These are phyloP conservation scores for Gracilaria domingensis DNA, from an alignment of 23 red algal genomes.

Conservation along the genomic window DNA sequence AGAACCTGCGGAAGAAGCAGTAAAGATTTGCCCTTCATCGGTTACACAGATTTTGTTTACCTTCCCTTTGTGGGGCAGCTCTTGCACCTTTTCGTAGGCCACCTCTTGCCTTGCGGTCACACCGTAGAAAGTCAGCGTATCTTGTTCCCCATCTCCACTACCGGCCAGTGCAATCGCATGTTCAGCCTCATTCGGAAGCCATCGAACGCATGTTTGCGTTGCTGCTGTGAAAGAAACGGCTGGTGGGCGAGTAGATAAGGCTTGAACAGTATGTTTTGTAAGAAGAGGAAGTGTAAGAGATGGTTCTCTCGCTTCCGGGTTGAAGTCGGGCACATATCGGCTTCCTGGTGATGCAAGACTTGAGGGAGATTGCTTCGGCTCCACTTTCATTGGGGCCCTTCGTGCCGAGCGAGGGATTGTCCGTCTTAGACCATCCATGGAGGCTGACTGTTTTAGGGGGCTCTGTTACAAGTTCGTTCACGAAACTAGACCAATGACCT, in stretches of 20 bases:
- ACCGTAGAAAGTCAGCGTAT: conserved; percentile 40
- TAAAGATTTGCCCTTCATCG: conserved; percentile 41
- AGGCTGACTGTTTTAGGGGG: not conserved
- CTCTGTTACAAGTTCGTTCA: not conserved
- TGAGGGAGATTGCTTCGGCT: not conserved
- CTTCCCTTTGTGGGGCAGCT: conserved; percentile 50
- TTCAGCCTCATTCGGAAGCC: conserved; percentile 26
- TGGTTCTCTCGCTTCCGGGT: conserved; percentile 4
- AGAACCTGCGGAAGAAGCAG: conserved; percentile 19
- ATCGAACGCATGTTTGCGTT: conserved; percentile 57
- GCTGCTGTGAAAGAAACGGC: conserved; percentile 20
- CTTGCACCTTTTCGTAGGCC: not conserved
- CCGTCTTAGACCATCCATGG: conserved; percentile 54
- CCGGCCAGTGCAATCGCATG: conserved; percentile 53
- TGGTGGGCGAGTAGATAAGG: not conserved
- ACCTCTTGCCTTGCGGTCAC: conserved; percentile 27
- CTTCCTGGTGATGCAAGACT: not conserved
- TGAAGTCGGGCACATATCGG: conserved; percentile 42
- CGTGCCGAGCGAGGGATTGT: conserved; percentile 69
- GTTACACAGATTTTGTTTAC: conserved; percentile 50
- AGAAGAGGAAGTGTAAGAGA: not conserved
- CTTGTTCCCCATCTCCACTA: conserved; percentile 38
- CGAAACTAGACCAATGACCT: too few relatives aligned
- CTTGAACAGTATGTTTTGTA: not conserved
- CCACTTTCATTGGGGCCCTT: not conserved